A percentile compares a stretch with the other conserved stretches of the same genome.
Conservation (phyloP, 371 early-diverging fungal genomes). For the Syncephalis plumigaleata region DNA sequence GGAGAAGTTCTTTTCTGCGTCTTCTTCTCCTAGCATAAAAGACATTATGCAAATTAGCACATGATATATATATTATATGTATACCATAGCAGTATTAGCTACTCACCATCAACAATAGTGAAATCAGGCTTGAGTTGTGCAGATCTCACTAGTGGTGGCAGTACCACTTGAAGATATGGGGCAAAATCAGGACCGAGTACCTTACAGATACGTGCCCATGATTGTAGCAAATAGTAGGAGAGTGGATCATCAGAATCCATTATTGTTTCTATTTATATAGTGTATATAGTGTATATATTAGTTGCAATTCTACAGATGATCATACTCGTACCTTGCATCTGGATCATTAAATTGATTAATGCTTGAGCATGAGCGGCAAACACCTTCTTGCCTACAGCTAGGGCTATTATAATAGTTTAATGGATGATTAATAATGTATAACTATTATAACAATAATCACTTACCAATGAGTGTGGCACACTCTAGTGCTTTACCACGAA, state of each 20-base stretch:
- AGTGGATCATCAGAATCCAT: constrained; percentile 84
- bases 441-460: constrained; percentile 12
- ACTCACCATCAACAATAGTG: constrained; percentile 51
- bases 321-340: constrained; percentile 33
- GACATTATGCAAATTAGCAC: constrained; percentile 5
- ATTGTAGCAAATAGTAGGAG: constrained; percentile 74
- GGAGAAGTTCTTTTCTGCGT: constrained; percentile 64
- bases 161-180: constrained; percentile 77
- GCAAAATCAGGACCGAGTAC: constrained; percentile 86
- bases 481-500: constrained; percentile 92
- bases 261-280: constrained; percentile 29
- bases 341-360: constrained; percentile 61
- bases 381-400: constrained; percentile 82
- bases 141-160: constrained; percentile 77
- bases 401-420: constrained; percentile 27
- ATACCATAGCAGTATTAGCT: constrained; percentile 7
- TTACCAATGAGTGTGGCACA: constrained; percentile 47
- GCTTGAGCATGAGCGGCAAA: constrained; percentile 61
- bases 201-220: constrained; percentile 94
- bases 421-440: neutral
- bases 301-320: neutral
- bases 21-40: constrained; percentile 45
- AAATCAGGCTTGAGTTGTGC: constrained; percentile 86
- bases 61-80: constrained; percentile 3
- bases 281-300: too few relatives aligned